phyloP scores from a whole-genome alignment of 2,329 filamentous ascomycete genomes.

The Penicillium sp. region DNA sequence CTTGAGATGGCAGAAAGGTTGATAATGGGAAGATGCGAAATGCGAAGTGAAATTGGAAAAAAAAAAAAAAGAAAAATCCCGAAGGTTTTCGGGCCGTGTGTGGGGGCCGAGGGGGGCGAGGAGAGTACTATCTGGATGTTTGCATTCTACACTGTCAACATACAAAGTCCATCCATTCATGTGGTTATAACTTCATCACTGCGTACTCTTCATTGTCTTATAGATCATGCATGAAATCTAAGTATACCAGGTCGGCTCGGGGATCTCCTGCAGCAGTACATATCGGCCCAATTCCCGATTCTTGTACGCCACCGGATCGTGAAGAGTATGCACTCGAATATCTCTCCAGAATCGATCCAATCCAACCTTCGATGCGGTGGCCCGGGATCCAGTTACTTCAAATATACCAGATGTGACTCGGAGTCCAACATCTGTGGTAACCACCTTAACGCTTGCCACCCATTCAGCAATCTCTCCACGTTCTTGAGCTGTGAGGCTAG shows the following conservation, averaged over 20 bases:
- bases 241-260: conserved; percentile 61
- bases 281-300: conserved; percentile 60
- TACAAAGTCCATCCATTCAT: neutral
- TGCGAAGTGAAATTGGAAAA: neutral
- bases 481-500: conserved; percentile 47
- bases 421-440: conserved; percentile 58
- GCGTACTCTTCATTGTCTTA: neutral
- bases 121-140: neutral
- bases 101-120: neutral
- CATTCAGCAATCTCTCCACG: conserved; percentile 61
- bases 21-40: neutral
- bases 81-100: conserved; percentile 9
- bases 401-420: conserved; percentile 60
- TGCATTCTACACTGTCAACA: neutral
- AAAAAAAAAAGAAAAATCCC: conserved; percentile 13
- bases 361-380: conserved; percentile 56
- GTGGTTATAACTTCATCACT: neutral
- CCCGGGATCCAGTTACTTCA: conserved; percentile 59
- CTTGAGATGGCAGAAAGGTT: neutral
- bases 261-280: conserved; percentile 54
- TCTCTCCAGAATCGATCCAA: conserved; percentile 65
- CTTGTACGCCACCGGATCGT: conserved; percentile 66
- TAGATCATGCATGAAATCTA: neutral
- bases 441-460: conserved; percentile 61
- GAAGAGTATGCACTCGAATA: conserved; percentile 61